phyloP scores from a whole-genome alignment of 306 rosid genomes.

The Chamaecrista fasciculata region DNA sequence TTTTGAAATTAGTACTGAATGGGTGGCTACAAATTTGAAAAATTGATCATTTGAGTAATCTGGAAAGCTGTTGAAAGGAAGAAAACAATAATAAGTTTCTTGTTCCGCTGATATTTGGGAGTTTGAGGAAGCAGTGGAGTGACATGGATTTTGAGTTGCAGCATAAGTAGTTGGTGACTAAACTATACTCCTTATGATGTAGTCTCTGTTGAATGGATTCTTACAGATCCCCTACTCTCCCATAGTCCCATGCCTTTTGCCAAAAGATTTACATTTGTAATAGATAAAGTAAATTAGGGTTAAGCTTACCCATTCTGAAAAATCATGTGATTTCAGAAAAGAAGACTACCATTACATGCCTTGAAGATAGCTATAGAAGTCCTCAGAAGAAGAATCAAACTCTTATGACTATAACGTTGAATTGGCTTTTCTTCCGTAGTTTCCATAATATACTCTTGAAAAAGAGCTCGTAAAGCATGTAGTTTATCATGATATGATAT shows the following conservation, averaged over 20 bases:
- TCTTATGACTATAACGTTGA: neutral
- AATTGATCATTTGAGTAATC: neutral
- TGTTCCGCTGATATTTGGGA: neutral
- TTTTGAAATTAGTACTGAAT: neutral
- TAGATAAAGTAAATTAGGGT: slow-evolving; percentile 10
- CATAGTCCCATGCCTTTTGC: slow-evolving; percentile 3
- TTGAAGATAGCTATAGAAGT: slow-evolving; percentile 4
- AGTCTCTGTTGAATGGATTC: neutral
- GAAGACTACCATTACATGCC: neutral
- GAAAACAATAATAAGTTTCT: neutral
- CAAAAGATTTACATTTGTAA: slow-evolving; percentile 15
- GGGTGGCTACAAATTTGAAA: neutral
- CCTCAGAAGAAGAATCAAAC: neutral
- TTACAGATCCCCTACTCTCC: slow-evolving; percentile 15
- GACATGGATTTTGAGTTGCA: neutral
- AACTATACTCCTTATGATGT: neutral
- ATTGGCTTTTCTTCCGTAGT: slow-evolving; percentile 3
- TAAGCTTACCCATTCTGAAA: neutral
- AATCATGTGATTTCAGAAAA: neutral
- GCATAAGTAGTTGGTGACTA: neutral
- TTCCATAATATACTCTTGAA: neutral
- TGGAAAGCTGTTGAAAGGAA: neutral
- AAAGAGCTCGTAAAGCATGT: neutral
- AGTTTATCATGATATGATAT: neutral
- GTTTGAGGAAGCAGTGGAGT: neutral